Evolutionary conservation across 2,329 filamentous ascomycete genomes (phyloP), one percentile per base, ranked within the genome.

Genomic region (Colletotrichum sidae): DNA sequence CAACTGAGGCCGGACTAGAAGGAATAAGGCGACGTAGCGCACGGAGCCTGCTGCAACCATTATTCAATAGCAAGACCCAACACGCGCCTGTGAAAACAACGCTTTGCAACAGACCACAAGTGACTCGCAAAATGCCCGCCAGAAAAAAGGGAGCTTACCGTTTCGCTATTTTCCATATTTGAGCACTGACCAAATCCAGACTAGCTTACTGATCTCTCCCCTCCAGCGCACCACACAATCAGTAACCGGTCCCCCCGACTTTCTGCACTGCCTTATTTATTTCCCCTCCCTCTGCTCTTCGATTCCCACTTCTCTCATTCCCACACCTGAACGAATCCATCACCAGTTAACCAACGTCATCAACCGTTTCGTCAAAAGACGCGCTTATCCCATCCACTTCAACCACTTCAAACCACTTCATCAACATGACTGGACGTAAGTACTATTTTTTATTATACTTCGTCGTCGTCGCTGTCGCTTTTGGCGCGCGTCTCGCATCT

Each of bases 371-470:
- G 61, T 55, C 55, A 12, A 50, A 33, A 63, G 55, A 64, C 60
- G 55, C 61, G 59, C 53, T 25, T 55, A 55, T 53, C 34, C 38
- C 42, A 59, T 64, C 58, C 63, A 67, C 49, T 46, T 25, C 47
- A 75, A 76, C 71, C 70, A 73, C 76, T 75, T 72, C 70, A 67
- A 73, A 70, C 68, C 70, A 75, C 68, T 72, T 72, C 73, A 74
- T 79, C 86, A 89, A 80, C 68, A 91, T 90, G 88, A 90, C 88
- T 89, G 88, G 88, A 88, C 88, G 88, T 90, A 86, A 89, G 88
- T 89, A 39, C 25, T 11, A 15, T 17, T 2, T 3, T 3, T 17
- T 44, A 70, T 62, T 53, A 37, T 46, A 53, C 50, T 25, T 12
- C 25, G 25, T 38, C 3, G 11, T 41, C 39, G 55, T 58, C 6